Base-by-base conservation (phyloP, 192 early-diverging fungal genomes). In the Dissophora globulifera region DNA sequence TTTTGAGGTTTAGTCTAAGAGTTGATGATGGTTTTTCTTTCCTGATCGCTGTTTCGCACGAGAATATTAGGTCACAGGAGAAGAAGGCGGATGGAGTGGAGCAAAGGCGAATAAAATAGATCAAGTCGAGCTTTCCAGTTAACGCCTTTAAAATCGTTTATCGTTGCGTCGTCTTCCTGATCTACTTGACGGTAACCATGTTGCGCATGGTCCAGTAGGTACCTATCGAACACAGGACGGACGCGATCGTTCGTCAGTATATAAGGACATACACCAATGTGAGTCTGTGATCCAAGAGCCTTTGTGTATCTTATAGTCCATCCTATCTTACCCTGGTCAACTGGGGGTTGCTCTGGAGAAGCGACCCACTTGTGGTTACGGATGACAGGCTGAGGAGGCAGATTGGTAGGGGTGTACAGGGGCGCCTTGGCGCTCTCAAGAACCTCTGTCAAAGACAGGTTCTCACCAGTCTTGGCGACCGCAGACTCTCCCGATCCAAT, bases 341-440 rank as follows among this genome's bases (percentile, higher is more conserved):
- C 67, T 54, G 69, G 62, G 49, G 65, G 65, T 48, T 54, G 67
- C 27, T 82, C 81, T 29, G 62, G 13, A 3, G 81, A 78, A 20
- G 38, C 48, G 55, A 69, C 63, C 81, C 81, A 82, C 51, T 86
- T 84, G 78, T 84, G 83, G 66, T 80, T 82, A 10, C 57, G 60
- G 43, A 63, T 52, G 25, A 82, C 80, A 27, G 88, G 88, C 15
- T 74, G 71, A 8, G 88, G 88, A n/a, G 88, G 88, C 79, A 86
- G 58, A 33, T 79, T 86, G 12, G 76, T 47, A 25, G 80, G 55
- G 11, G 82, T 79, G 61, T 84, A 89, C 33, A 89, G 54, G 27
- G 87, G 85, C 25, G 78, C 52, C 55, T 79, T 76, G 49, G 78
- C 58, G 52, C 67, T 79, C 42, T 72, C 65, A 63, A 89, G 72